These are phyloP conservation scores for Geotrichum candidum DNA, from an alignment of 1,139 yeast species.

Conservation along the genomic window DNA sequence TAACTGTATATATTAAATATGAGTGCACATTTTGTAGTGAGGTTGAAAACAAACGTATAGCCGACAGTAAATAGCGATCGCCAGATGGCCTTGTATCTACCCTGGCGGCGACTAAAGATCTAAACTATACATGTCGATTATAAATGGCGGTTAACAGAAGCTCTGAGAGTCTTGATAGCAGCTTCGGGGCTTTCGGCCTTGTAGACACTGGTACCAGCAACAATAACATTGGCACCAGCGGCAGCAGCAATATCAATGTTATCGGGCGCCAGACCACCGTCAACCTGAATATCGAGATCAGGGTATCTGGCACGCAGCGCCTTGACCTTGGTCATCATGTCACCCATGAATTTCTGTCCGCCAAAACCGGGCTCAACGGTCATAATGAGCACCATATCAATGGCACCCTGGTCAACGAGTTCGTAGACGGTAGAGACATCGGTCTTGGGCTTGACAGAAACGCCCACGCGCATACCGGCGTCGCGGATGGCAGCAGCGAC, in stretches of 20 bases:
- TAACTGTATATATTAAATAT: background rate
- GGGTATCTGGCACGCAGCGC: constrained; percentile 69
- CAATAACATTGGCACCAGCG: constrained; percentile 97
- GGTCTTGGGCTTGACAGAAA: constrained; percentile 93
- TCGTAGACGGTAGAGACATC: constrained; percentile 79
- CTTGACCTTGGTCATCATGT: constrained; percentile 94
- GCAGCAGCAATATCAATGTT: constrained; percentile 79
- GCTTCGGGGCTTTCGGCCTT: constrained; percentile 72
- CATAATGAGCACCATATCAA: constrained; percentile 94
- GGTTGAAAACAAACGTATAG: background rate
- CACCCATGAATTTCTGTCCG: constrained; percentile 92
- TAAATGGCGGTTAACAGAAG: background rate
- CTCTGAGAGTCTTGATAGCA: constrained; percentile 61
- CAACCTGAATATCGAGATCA: constrained; percentile 82
- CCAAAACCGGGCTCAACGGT: constrained; percentile 99
- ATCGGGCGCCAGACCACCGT: constrained; percentile 88
- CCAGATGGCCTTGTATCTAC: no score
- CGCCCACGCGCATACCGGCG: constrained; percentile 87
- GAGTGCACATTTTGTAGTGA: background rate
- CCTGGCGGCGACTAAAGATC: background rate
- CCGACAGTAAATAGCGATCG: no score
- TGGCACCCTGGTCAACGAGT: constrained; percentile 40
- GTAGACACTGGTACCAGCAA: constrained; percentile 94
- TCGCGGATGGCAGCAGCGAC: constrained; percentile 70
- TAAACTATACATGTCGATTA: background rate